These are phyloP conservation scores for Viola odorata DNA, from an alignment of 345 rosid genomes.

Conservation along the genomic window DNA sequence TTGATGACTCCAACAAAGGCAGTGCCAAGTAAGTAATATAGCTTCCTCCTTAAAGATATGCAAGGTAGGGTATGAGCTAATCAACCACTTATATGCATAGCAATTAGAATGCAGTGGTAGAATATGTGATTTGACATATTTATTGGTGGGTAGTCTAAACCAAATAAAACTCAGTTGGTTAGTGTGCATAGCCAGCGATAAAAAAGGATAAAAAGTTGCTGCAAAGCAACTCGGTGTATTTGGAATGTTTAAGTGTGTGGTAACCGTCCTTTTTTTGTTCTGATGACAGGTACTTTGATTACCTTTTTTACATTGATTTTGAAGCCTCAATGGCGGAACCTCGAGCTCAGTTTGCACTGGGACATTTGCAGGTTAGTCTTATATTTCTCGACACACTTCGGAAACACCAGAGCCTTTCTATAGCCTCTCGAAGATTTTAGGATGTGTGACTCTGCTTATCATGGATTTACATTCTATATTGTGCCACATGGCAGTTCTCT, in stretches of 20 bases:
- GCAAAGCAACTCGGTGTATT: no score
- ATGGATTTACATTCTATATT: background rate
- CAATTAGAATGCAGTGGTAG: background rate
- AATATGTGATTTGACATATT: no score
- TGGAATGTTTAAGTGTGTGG: no score
- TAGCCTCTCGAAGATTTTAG: background rate
- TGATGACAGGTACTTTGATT: slow-evolving; percentile 75
- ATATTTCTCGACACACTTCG: no score
- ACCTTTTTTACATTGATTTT: slow-evolving; percentile 80
- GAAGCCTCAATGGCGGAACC: slow-evolving; percentile 95
- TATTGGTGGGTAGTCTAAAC: no score
- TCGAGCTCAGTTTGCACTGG: slow-evolving; percentile 73
- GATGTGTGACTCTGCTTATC: background rate
- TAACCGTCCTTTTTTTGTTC: background rate
- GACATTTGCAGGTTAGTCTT: slow-evolving; percentile 66
- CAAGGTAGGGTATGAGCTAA: background rate
- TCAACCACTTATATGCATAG: no score
- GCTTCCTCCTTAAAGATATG: background rate
- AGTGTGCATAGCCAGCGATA: no score
- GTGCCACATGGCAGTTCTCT: background rate
- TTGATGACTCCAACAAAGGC: slow-evolving; percentile 77
- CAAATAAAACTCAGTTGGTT: background rate
- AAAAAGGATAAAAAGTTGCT: no score
- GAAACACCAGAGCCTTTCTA: background rate
- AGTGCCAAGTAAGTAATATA: slow-evolving; percentile 54